phyloP scores from a whole-genome alignment of 2,329 filamentous ascomycete genomes.

The Pseudocercospora pini-densiflorae region DNA sequence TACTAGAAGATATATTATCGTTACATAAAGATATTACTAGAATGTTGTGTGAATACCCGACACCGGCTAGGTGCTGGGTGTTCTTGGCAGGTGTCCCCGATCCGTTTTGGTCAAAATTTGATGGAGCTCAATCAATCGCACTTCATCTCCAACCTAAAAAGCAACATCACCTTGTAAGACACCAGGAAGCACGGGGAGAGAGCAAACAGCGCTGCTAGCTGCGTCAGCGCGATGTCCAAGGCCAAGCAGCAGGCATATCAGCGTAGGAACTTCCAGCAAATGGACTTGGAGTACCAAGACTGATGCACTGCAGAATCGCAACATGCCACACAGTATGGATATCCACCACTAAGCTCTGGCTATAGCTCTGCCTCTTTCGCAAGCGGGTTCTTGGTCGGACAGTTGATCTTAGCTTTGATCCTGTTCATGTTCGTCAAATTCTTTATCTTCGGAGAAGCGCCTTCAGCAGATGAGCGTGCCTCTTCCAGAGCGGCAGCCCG shows the following conservation, averaged over 20 bases:
- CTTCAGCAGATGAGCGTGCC: slow-evolving; percentile 79
- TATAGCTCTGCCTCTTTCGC: slow-evolving; percentile 69
- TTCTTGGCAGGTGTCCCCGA: no score
- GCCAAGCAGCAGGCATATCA: slow-evolving; percentile 40
- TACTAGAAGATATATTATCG: no score
- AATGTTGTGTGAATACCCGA: no score
- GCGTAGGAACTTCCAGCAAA: slow-evolving; percentile 24
- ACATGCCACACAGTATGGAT: slow-evolving; percentile 25
- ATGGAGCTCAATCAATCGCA: not conserved
- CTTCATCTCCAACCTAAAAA: not conserved
- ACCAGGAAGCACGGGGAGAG: not conserved
- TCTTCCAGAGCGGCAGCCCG: slow-evolving; percentile 75
- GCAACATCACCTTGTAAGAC: not conserved
- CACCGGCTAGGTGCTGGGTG: no score
- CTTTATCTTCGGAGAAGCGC: slow-evolving; percentile 97
- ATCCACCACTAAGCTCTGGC: slow-evolving; percentile 15
- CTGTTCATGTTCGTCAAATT: slow-evolving; percentile 98
- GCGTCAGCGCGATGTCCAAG: slow-evolving; percentile 37
- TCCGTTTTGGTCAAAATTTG: not conserved
- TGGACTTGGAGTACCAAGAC: no score
- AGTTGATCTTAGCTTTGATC: slow-evolving; percentile 87
- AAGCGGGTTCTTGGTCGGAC: slow-evolving; percentile 89
- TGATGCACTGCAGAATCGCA: slow-evolving; percentile 24
- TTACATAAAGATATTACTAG: no score
- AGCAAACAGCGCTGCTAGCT: slow-evolving; percentile 15